Base-by-base conservation (phyloP, 495 filamentous ascomycete genomes). In the Penicillium simplicissimum region DNA sequence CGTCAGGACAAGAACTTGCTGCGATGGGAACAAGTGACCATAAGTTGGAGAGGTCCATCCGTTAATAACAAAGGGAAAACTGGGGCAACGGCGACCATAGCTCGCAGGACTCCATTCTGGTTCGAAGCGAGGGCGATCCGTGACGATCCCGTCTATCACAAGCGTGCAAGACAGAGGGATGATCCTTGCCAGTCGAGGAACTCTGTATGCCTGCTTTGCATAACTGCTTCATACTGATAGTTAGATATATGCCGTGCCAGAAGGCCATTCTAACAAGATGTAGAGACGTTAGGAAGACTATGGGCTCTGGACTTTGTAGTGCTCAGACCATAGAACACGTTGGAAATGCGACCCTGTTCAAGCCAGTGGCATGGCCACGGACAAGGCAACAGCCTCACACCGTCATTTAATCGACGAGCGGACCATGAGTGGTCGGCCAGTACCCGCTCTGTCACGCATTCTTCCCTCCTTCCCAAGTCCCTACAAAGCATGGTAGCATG, bases 81-180 rank as follows among this genome's bases (percentile, higher is more conserved):
- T 35, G 63, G 55, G 63, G 55, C 63, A 61, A 61, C 63, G 63
- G 59, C 37, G 47, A 40, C 43, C 43, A 28, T 19, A 37, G 35
- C 45, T 34, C 45, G 23, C 55, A 53, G 40, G 21, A 43, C 43
- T 54, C 59, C 59, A 58, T 23, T 38, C 36, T 45, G 54, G 47
- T 45, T 52, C 64, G 64, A 66, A 60, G 59, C 64, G 60, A 66
- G 37, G 64, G 48, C 52, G 64, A 66, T 66, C 64, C 56, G 13
- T 57, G 64, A 61, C 56, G 63, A 62, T 66, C 63, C 55, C 45
- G 55, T 57, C 36, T 53, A 25, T 52, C 49, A n/a, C n/a, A n/a
- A n/a, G 19, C 3, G 21, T 45, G 42, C 42, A 31, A 25, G 45
- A 49, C 45, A 49, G 31, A 8, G 45, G 45, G 45, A 49, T 49